Evolutionary conservation across 352 stramenopile species (phyloP), one percentile per base, ranked within the genome.

Genomic region (Phytopythium chamaehyphon): DNA sequence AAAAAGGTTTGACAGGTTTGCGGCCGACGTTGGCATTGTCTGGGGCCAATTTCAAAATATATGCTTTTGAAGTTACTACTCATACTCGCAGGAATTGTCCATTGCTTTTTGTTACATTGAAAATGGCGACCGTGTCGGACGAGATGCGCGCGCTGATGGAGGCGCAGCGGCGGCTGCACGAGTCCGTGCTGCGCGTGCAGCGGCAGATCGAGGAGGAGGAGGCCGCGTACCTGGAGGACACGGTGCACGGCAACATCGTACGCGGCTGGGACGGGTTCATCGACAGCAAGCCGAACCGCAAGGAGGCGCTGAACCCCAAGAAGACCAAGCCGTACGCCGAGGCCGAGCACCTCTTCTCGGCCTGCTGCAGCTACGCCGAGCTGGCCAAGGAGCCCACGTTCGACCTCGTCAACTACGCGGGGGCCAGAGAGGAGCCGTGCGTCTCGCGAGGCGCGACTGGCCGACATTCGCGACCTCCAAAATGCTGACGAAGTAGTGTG

Each of bases 221-320:
- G 52, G 66, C 69, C 16, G 62, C 67, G 54, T 94, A 94, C 51
- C 56, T 94, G 11, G 84, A 94, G 23, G 84, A 94, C 39, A 94
- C 84, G 6, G 62, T 76, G 36, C 83, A 94, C 49, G 84, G 84
- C 36, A 94, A 94, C 70, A 94, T 94, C 57, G 81, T 94, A 55
- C 82, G 82, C 40, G 84, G 84, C 36, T 94, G 84, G 84, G 84
- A 94, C 47, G 84, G 84, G 44, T 94, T 91, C 57, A 86, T 90
- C 45, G 83, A 94, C 64, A 78, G 68, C 24, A 92, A 90, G 47
- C 77, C 79, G 51, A 73, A 71, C 22, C 76, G 81, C 46, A 92
- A 91, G 62, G 81, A 94, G 62, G 64, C 71, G 23, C 38, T 61
- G 19, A 79, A 78, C 50, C 50, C 66, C 44, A 92, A 91, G 73